Base-by-base conservation (phyloP, 257 asterid species). In the Nicotiana paniculata region DNA sequence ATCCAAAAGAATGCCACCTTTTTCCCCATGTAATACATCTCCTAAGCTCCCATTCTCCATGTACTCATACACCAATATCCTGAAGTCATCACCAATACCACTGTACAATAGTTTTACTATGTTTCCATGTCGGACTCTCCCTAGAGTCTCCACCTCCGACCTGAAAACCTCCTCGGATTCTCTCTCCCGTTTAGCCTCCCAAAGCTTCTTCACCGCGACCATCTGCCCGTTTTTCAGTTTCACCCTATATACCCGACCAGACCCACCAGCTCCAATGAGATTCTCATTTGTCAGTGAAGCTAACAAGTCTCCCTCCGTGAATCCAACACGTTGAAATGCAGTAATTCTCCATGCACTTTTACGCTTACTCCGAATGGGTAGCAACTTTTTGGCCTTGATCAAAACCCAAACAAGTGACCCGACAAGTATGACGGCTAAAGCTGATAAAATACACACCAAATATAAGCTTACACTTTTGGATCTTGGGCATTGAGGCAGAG, bases 141-240 rank as follows among this genome's bases (percentile, higher is more conserved):
- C 95, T 78, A 93, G 67, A 0, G 80, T 90, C 58, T 90, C 93
- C 54, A 93, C 86, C 87, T 93, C 97, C 0, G 95, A 87, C 53
- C 78, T 81, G 82, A 93, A 89, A 37, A 81, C 85, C 21, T 83
- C 90, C 81, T 89, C 91, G 0, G 93, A 84, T 83, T 89, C 95
- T 16, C 85, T 85, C 4, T 85, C 80, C 18, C 85, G 85, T 48
- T 85, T 90, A 13, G 89, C 85, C 66, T 90, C 93, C 97, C 95
- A 95, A 0, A 95, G 91, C 86, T 92, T 86, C 88, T 95, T 95
- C n/a, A 95, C 97, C 0, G 98, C 98, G 24, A 95, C 91, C 2
- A 77, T 79, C 83, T 84, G 88, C n/a, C 97, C 98, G 11, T 30
- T 88, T 81, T 91, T 93, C 88, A 92, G 64, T 74, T 35, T 81